phyloP scores from a whole-genome alignment of 2,329 filamentous ascomycete species.

The Aureobasidium zeae region DNA sequence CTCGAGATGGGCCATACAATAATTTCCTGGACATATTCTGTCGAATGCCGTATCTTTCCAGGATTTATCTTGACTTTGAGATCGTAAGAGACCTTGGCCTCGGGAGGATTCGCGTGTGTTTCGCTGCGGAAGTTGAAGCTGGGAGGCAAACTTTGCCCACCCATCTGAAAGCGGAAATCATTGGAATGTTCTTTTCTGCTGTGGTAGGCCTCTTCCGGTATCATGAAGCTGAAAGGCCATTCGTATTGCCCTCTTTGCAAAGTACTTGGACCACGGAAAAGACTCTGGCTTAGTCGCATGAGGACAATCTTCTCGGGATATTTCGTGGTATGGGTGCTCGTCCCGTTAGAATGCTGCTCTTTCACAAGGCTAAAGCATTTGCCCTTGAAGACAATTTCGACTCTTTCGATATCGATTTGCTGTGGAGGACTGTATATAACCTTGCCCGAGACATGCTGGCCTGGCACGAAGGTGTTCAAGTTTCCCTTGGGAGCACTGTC shows the following conservation, averaged over 20 bases:
- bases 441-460: slow-evolving; percentile 4
- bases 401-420: slow-evolving; percentile 4
- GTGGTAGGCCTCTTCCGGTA: neutral
- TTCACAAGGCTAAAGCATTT: neutral
- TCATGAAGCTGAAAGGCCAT: slow-evolving; percentile 3
- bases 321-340: neutral
- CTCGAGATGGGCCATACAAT: neutral
- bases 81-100: slow-evolving; percentile 1
- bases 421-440: neutral
- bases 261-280: slow-evolving; percentile 5
- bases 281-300: neutral
- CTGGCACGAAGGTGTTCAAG: slow-evolving; percentile 2
- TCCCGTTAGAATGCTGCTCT: neutral
- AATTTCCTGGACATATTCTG: neutral
- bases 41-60: neutral
- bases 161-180: neutral
- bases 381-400: slow-evolving; percentile 4
- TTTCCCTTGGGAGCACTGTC: neutral
- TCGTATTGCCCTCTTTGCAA: neutral
- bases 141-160: neutral
- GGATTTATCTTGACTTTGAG: slow-evolving; percentile 13
- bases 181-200: neutral
- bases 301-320: slow-evolving; percentile 8
- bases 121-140: slow-evolving; percentile 4
- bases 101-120: neutral